Base-by-base conservation (phyloP, 2,329 filamentous ascomycete genomes). In the Ascocoryne sarcoides region DNA sequence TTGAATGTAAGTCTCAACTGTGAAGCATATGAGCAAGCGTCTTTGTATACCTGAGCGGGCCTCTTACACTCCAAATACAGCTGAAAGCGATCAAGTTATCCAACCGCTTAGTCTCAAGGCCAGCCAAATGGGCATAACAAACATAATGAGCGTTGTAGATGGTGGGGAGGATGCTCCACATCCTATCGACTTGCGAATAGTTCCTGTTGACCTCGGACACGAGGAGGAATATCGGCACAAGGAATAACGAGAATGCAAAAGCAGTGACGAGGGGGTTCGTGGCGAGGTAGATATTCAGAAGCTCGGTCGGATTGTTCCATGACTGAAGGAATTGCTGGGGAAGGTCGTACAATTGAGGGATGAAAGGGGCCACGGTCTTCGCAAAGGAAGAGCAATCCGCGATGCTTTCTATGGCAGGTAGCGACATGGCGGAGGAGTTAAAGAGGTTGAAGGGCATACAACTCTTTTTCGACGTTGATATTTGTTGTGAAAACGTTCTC, bases 131-230 rank as follows among this genome's bases (percentile, higher is more conserved):
- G 30, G 88, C 83, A 81, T 89, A 98, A n/a, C 79, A 54, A 28
- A 78, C 75, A 59, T 85, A 92, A 62, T 98, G 89, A 4, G 79
- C 73, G 59, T 92, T 83, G 64, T 94, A 96, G 37, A 95, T 57
- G 5, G 85, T 82, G 1, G 92, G 92, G 37, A 98, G 65, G 45
- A 98, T 70, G 58, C 86, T 92, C 92, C 92, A 98, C 53, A 82
- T 66, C 36, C 92, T 79, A 62, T 98, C 92, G 31, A 98, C 82
- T 64, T 98, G 92, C n/a, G 89, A 95, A 62, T 89, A 95, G 63
- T 98, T 98, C 56, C 75, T 76, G 65, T 93, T 96, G 65, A 87
- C 64, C 62, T 96, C 90, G 1, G 88, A 85, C 4, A 79, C 67
- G 21, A 90, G 57, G 17, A 95, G 67, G 54, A 93, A 84, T 19